A percentile compares a stretch with the other conserved stretches of the same genome.
Evolutionary conservation across 164 flowering plant species (phyloP).

Genomic region (Vitis cinerea): DNA sequence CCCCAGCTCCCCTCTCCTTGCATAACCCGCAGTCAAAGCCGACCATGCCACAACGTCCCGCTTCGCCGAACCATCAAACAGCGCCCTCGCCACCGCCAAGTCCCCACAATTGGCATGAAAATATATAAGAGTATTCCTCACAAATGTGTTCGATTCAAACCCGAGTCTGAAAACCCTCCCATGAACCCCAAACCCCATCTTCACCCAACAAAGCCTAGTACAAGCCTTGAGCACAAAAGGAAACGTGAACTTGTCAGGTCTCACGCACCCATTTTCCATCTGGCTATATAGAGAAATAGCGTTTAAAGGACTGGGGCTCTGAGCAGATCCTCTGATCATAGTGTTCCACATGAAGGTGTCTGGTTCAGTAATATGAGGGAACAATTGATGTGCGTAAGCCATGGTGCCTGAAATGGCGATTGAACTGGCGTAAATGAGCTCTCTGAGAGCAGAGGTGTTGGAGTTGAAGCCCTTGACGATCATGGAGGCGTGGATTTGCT

Average conservation of each 20-base stretch:
- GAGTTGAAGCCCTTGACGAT: slow-evolving; percentile 60
- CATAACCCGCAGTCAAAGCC: slow-evolving; percentile 72
- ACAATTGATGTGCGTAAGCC: slow-evolving; percentile 61
- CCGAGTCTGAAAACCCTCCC: slow-evolving; percentile 57
- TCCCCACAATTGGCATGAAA: slow-evolving; percentile 78
- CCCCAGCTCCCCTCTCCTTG: slow-evolving; percentile 52
- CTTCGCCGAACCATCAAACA: slow-evolving; percentile 53
- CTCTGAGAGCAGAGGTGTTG: slow-evolving; percentile 45
- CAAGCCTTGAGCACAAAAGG: slow-evolving; percentile 78
- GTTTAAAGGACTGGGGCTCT: slow-evolving; percentile 44
- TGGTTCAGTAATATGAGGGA: slow-evolving; percentile 56
- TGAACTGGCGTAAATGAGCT: slow-evolving; percentile 52
- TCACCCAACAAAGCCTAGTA: slow-evolving; percentile 52
- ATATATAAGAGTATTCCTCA: slow-evolving; percentile 63
- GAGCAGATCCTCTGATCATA: slow-evolving; percentile 69
- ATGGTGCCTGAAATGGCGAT: slow-evolving; percentile 40
- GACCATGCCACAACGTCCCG: slow-evolving; percentile 75
- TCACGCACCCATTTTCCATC: slow-evolving; percentile 46
- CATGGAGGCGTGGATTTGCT: slow-evolving; percentile 63
- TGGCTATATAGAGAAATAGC: slow-evolving; percentile 47
- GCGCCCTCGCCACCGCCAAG: slow-evolving; percentile 40
- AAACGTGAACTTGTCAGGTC: slow-evolving; percentile 63
- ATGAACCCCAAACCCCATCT: slow-evolving; percentile 51
- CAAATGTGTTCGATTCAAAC: slow-evolving; percentile 46
- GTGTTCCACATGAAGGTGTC: slow-evolving; percentile 79